These are phyloP conservation scores for Marchantia polymorpha DNA, from an alignment of 225 moss, liverwort and hornwort genomes.

Conservation along the genomic window DNA sequence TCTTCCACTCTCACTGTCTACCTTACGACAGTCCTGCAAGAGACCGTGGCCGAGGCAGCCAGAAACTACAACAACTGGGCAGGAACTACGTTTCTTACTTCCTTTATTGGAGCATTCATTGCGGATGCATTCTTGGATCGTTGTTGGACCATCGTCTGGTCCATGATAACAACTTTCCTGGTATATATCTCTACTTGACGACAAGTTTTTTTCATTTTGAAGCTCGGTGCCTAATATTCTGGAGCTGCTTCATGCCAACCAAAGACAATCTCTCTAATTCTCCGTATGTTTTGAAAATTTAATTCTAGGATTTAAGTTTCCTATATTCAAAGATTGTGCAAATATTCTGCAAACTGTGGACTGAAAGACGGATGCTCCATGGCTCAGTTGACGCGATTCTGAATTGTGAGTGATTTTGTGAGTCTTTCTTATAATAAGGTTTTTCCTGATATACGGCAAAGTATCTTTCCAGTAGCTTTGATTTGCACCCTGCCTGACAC, in stretches of 20 bases:
- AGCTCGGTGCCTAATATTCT: not conserved
- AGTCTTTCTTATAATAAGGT: too few species aligned
- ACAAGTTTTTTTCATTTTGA: not conserved
- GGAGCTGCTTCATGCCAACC: not conserved
- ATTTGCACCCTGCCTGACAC: not conserved
- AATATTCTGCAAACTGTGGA: too few species aligned
- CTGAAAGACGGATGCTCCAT: too few species aligned
- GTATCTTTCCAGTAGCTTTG: not conserved
- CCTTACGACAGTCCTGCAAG: constrained; percentile 51
- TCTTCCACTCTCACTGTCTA: constrained; percentile 71
- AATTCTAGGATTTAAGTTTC: too few species aligned
- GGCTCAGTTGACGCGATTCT: too few species aligned
- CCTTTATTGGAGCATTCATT: constrained; percentile 69
- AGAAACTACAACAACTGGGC: constrained; percentile 78
- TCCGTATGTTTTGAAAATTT: too few species aligned
- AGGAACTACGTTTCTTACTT: constrained; percentile 64
- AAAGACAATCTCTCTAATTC: too few species aligned
- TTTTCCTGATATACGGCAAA: too few species aligned
- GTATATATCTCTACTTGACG: constrained; percentile 32
- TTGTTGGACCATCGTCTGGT: constrained; percentile 63
- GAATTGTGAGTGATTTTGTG: too few species aligned
- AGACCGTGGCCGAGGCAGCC: constrained; percentile 63
- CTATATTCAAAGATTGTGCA: too few species aligned
- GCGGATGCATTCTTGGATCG: constrained; percentile 73
- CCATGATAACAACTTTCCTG: constrained; percentile 61